Conservation (phyloP, 208 protist species). For the Vickermania spadyakhi region DNA sequence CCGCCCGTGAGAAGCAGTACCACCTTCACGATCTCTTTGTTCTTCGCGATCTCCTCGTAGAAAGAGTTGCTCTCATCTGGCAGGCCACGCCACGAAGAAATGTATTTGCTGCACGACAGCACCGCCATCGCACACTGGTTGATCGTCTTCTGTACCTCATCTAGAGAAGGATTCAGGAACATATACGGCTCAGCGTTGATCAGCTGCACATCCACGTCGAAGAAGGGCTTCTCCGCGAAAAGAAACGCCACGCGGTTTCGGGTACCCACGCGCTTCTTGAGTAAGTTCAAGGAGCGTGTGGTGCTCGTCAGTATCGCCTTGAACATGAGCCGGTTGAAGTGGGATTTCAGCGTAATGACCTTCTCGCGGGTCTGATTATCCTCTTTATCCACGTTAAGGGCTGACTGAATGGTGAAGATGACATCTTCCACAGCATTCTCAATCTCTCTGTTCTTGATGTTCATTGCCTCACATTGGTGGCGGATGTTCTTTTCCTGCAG, state of each 20-base stretch:
- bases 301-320: slow-evolving; percentile 88
- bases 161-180: slow-evolving; percentile 89
- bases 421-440: slow-evolving; percentile 89
- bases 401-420: slow-evolving; percentile 36
- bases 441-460: slow-evolving; percentile 92
- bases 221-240: slow-evolving; percentile 91
- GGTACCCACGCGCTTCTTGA: slow-evolving; percentile 91
- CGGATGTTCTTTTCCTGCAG: slow-evolving; percentile 83
- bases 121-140: slow-evolving; percentile 88
- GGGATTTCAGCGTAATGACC: slow-evolving; percentile 68
- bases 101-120: slow-evolving; percentile 88
- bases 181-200: slow-evolving; percentile 87
- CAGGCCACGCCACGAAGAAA: slow-evolving; percentile 75
- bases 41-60: slow-evolving; percentile 90
- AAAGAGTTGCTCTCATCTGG: slow-evolving; percentile 63
- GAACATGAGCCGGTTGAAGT: slow-evolving; percentile 91
- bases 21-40: slow-evolving; percentile 92
- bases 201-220: slow-evolving; percentile 94
- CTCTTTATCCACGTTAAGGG: slow-evolving; percentile 35
- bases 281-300: slow-evolving; percentile 82
- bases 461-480: slow-evolving; percentile 86
- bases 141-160: slow-evolving; percentile 94
- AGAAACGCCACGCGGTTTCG: slow-evolving; percentile 87
- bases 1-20: slow-evolving; percentile 92
- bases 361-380: slow-evolving; percentile 68